Conservation (phyloP, 2,329 filamentous ascomycete genomes). For the Microcera coccophila region DNA sequence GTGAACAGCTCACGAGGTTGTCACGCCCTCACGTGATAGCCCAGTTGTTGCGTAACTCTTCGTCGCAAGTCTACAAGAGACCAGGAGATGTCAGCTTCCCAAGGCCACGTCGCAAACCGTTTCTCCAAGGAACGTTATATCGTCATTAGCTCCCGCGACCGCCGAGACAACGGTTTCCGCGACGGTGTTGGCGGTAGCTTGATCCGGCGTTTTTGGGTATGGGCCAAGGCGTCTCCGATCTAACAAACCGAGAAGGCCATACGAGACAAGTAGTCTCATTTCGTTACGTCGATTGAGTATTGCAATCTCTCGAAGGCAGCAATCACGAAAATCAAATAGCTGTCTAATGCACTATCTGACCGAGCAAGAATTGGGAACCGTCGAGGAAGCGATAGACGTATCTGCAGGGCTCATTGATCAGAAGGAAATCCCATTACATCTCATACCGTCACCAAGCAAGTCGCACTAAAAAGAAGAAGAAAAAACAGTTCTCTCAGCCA, state of each 20-base stretch:
- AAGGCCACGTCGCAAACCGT: constrained; percentile 14
- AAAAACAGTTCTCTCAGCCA: constrained; percentile 25
- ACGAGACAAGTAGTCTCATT: constrained; percentile 12
- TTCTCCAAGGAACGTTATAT: background rate
- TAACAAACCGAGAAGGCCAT: constrained; percentile 11
- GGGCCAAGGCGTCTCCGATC: constrained; percentile 9
- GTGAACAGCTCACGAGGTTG: constrained; percentile 6
- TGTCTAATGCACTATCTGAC: no score
- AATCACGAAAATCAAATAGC: no score
- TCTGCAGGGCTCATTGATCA: no score
- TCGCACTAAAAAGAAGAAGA: constrained; percentile 27
- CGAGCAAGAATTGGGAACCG: no score
- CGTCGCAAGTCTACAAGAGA: no score
- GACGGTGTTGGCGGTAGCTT: constrained; percentile 3
- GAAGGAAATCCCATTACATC: constrained; percentile 25
- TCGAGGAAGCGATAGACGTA: no score
- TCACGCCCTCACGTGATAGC: constrained; percentile 22
- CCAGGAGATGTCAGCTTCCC: no score
- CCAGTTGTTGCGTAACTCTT: background rate
- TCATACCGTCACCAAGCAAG: constrained; percentile 28
- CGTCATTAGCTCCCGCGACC: constrained; percentile 3
- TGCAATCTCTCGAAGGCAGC: no score
- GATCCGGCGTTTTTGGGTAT: constrained; percentile 3
- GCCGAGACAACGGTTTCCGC: constrained; percentile 12
- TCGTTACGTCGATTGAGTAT: no score